Evolutionary conservation across 768 basidiomycete species (phyloP), one percentile per base, ranked within the genome.

Genomic region (Mycena venus): DNA sequence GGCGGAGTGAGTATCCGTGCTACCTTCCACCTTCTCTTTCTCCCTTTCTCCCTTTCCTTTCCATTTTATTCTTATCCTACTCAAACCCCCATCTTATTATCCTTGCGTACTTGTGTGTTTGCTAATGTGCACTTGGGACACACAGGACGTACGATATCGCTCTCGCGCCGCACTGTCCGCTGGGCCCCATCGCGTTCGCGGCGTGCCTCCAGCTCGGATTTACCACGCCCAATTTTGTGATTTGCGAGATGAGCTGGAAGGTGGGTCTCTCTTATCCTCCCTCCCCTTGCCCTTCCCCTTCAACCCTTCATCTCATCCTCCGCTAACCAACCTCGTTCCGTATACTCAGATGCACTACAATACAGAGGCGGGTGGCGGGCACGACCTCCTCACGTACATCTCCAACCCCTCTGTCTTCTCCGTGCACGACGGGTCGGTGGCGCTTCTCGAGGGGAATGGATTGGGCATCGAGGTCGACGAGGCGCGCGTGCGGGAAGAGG

Each of bases 101-200:
- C n/a, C n/a, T n/a, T n/a, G n/a, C n/a, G n/a, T n/a, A n/a, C n/a
- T n/a, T n/a, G n/a, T n/a, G n/a, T 32, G n/a, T 27, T 42, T 44
- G 38, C 40, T 66, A 7, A 36, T 84, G 83, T 47, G 91, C 93
- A 79, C 82, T 90, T 17, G n/a, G n/a, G n/a, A 4, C 31, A 1
- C n/a, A 29, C 64, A 74, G 93, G 80, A 91, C 89, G 4, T 94
- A 94, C 79, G 94, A 94, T 74, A 90, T 94, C 64, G 93, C 89
- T 14, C 79, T 92, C 63, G 93, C 92, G 0, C 93, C 94, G 6
- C 93, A 94, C 78, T 94, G 92, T 82, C 93, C 93, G 2, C 78
- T 93, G 2, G 92, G 92, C 0, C 94, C 93, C 0, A 89, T 95
- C 34, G 92, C 93, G 0, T 86, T 94, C 27, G 94, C 93, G 7